Evolutionary conservation across 139 green algal genomes (phyloP), one percentile per base, ranked within the genome.

Genomic region (Micromonas commoda): DNA sequence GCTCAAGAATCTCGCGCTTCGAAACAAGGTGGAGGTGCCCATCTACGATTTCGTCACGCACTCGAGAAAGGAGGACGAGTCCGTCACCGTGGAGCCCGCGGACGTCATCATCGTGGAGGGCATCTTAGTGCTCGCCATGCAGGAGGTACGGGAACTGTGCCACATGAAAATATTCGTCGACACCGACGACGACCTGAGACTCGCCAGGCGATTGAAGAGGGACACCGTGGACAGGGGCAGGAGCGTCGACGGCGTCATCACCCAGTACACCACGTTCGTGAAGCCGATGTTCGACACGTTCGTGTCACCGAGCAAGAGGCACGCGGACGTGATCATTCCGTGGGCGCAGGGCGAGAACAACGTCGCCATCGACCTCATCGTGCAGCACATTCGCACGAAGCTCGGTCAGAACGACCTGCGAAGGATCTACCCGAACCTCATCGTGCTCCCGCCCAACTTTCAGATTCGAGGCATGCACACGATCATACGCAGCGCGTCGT

Each of bases 311-410:
- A 90, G 82, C 68, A 85, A 93, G 54, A 88, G 88, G 73, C 85
- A 90, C 66, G 94, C 94, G 0, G 94, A 98, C 81, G 77, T 98
- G 77, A 98, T 98, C 84, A 95, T 98, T 65, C 94, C 94, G 5
- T 95, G 94, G 84, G 83, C 80, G n/a, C 68, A 87, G 53, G 87
- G 85, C 24, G 86, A 87, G 26, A 87, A 92, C 78, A 57, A 61
- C 3, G 94, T 97, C 66, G 94, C 94, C 4, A 96, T 98, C 37
- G 92, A 97, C 83, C 88, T 98, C 67, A 98, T 98, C 89, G 94
- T 92, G 28, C 86, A 98, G 82, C 93, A 98, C 86, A 97, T 98
- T 81, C 85, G 85, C 28, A 87, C 87, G 76, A 97, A 98, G 86
- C 90, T 98, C 53, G 87, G 91, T 70, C 90, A 94, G 84, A 92